Evolutionary conservation across 441 rosid species (phyloP), one percentile per base, ranked within the genome.

Genomic region (Populus hybrid): DNA sequence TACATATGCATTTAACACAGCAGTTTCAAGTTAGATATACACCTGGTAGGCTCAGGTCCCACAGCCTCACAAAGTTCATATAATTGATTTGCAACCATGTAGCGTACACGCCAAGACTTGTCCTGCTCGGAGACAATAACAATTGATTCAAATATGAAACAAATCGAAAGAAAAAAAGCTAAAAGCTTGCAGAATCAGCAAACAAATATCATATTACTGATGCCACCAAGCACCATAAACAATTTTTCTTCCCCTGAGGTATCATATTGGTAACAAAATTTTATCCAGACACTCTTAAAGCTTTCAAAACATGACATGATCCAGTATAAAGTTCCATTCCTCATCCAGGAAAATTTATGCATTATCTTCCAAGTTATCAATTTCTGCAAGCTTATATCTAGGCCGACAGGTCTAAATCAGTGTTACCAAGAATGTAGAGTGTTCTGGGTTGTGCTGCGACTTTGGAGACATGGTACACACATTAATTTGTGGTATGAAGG

Each of bases 61-160:
- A 95, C 95, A 80, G 97, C 97, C 84, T 93, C 99, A 78, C 95
- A 95, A 35, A 95, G 90, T 86, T 90, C 98, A 83, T 92, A 95
- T 70, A 95, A 89, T 82, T 95, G 98, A 86, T 95, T 91, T 77
- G 99, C 97, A 69, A 95, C 99, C 99, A 91, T 95, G 88, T 92
- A 94, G 36, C 99, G 97, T 26, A 95, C 99, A 75, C 97, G 97
- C 99, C 99, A 95, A 74, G 99, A 95, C 80, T 95, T 95, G 79
- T 95, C 99, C 99, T 95, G 86, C 46, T 23, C n/a, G 8, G 72
- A 68, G 32, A 28, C 66, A 70, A 71, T 70, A 75, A 63, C 10
- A 76, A 21, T 8, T 35, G 11, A n/a, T 61, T 9, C 20, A 34
- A 6, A 26, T 24, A 50, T 23, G 61, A n/a, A 64, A 69, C 42